These are phyloP conservation scores for Telfairia occidentalis DNA, from an alignment of 331 rosid species.

Conservation along the genomic window DNA sequence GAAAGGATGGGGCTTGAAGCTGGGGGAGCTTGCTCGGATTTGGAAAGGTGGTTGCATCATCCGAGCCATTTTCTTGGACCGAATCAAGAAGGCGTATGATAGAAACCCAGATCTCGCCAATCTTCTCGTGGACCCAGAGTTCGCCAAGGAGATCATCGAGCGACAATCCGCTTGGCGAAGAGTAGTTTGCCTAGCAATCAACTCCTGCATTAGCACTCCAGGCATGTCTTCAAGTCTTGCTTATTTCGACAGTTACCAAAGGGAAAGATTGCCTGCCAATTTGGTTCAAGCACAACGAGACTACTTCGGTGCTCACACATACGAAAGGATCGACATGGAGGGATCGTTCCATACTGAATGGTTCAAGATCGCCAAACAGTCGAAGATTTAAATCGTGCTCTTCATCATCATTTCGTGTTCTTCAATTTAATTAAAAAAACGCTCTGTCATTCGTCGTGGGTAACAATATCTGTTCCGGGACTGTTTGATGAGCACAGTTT, in stretches of 20 bases:
- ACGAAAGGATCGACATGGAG: conserved; percentile 55
- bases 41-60: conserved; percentile 94
- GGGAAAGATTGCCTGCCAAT: conserved; percentile 66
- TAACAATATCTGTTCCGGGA: not conserved
- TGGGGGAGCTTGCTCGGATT: conserved; percentile 73
- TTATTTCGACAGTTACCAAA: conserved; percentile 59
- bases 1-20: conserved; percentile 61
- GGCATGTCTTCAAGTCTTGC: conserved; percentile 92
- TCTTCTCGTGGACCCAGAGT: conserved; percentile 81
- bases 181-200: conserved; percentile 70
- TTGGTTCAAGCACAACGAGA: conserved; percentile 86
- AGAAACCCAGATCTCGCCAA: conserved; percentile 59
- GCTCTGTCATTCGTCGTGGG: not conserved
- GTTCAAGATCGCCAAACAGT: conserved; percentile 79
- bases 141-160: conserved; percentile 66
- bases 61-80: conserved; percentile 62
- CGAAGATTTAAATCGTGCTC: conserved; percentile 26
- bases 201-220: conserved; percentile 67
- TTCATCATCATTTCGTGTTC: not conserved
- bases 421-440: not conserved
- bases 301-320: conserved; percentile 86
- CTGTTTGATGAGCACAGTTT: not conserved
- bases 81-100: conserved; percentile 73
- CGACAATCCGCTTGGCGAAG: conserved; percentile 73
- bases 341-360: conserved; percentile 91